Percentiles rank a stretch among this genome's conserved stretches.
Evolutionary conservation across 208 protist genomes (phyloP).

Genomic region (Phytomonas sp.): DNA sequence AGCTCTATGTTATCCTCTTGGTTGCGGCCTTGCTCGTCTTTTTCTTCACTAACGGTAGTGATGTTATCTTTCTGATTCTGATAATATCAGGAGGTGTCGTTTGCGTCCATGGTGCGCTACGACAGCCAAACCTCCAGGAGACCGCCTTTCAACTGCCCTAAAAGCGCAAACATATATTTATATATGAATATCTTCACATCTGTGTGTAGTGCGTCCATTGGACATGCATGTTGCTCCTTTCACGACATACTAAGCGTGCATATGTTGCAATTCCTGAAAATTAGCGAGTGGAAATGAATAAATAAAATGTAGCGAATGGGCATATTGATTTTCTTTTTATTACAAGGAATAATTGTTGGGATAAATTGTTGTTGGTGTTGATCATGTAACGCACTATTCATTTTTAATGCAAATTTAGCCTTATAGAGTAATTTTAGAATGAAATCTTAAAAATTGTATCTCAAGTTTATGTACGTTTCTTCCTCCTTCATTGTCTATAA

Average conservation of each 20-base stretch:
- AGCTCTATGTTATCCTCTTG: slow-evolving; percentile 55
- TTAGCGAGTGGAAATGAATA: slow-evolving; percentile 5
- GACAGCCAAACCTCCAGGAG: slow-evolving; percentile 41
- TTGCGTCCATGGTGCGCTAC: slow-evolving; percentile 41
- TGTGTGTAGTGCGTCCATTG: not conserved
- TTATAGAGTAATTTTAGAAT: too few species aligned
- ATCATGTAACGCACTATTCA: too few species aligned
- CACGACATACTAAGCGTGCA: slow-evolving; percentile 4
- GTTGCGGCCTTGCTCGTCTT: slow-evolving; percentile 57
- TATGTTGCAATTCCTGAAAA: not conserved
- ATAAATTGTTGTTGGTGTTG: too few species aligned
- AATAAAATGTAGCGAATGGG: slow-evolving; percentile 11
- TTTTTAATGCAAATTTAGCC: too few species aligned
- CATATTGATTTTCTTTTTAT: too few species aligned
- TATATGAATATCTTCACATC: slow-evolving; percentile 8
- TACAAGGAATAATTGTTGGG: not conserved
- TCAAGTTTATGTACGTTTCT: too few species aligned
- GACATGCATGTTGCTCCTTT: not conserved
- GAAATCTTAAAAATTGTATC: too few species aligned
- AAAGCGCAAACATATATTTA: not conserved
- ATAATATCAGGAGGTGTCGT: slow-evolving; percentile 62
- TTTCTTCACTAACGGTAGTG: slow-evolving; percentile 72
- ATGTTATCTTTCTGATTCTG: slow-evolving; percentile 77
- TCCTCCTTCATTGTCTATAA: too few species aligned
- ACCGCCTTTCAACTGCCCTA: slow-evolving; percentile 39